Conservation (phyloP, 2,329 filamentous ascomycete genomes). For the Diaporthe ampelina region DNA sequence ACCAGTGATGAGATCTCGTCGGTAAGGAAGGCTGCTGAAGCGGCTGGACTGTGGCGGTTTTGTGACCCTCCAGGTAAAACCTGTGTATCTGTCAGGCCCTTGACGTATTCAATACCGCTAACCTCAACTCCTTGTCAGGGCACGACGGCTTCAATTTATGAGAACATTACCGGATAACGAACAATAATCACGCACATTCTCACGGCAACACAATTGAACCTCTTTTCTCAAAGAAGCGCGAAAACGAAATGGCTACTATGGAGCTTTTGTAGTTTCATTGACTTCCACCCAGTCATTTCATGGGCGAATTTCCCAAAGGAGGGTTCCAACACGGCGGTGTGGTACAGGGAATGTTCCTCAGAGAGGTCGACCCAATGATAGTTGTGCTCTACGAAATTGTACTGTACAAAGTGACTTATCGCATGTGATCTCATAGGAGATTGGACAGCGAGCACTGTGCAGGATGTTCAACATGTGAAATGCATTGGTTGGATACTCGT, state of each 20-base stretch:
- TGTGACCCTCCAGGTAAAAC: conserved; percentile 67
- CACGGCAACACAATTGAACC: neutral
- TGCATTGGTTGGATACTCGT: neutral
- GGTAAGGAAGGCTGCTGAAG: conserved; percentile 76
- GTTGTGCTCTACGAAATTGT: no score
- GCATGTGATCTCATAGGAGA: no score
- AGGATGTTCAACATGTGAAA: no score
- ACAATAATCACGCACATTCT: neutral
- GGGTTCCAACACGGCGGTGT: neutral
- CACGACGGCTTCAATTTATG: conserved; percentile 67
- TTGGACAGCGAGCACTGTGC: no score
- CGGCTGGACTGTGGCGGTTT: conserved; percentile 84
- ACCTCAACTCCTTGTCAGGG: conserved; percentile 38
- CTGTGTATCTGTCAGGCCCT: no score
- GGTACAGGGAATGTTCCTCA: no score
- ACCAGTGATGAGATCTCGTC: conserved; percentile 73
- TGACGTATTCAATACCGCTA: neutral
- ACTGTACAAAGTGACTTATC: no score
- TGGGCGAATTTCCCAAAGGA: neutral
- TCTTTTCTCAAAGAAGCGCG: neutral
- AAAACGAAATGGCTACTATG: neutral
- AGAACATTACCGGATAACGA: conserved; percentile 32
- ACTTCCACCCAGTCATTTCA: neutral
- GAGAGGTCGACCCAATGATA: no score
- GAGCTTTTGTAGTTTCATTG: neutral